Percentiles rank a stretch among this genome's conserved stretches.
These are phyloP conservation scores for Raddia distichophylla DNA, from an alignment of 176 grass and related monocot species.

Conservation along the genomic window DNA sequence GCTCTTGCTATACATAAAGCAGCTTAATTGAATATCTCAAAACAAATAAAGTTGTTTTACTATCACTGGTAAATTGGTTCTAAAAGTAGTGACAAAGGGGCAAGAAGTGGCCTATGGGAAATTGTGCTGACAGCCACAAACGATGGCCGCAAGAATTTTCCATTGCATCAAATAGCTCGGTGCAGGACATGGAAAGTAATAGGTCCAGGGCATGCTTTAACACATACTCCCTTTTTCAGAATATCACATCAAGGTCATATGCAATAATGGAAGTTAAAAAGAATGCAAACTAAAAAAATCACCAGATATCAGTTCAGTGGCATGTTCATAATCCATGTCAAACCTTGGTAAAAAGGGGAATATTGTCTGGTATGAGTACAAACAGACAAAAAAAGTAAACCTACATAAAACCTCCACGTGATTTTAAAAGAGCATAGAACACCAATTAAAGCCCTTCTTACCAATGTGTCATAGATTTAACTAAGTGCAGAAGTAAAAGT, in stretches of 20 bases:
- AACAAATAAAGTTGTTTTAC: neutral
- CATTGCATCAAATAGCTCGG: constrained; percentile 5
- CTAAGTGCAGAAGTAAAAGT: neutral
- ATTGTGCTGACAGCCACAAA: neutral
- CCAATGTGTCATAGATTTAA: neutral
- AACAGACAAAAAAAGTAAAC: neutral
- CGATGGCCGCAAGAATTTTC: constrained; percentile 35
- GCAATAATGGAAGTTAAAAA: neutral
- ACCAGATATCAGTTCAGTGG: constrained; percentile 17
- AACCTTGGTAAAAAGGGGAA: neutral
- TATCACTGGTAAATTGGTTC: neutral
- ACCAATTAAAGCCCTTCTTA: neutral
- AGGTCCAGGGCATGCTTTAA: constrained; percentile 1
- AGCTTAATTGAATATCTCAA: neutral
- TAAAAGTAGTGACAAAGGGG: neutral
- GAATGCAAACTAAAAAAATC: too few species aligned
- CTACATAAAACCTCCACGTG: constrained; percentile 1
- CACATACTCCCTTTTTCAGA: constrained; percentile 17
- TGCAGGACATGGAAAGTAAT: neutral
- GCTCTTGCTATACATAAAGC: neutral
- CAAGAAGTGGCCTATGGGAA: neutral
- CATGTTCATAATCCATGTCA: neutral
- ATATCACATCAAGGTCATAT: constrained; percentile 1
- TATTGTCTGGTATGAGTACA: neutral
- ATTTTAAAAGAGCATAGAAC: neutral